Percentiles rank a stretch among this genome's conserved stretches.
phyloP scores from a whole-genome alignment of 2,329 filamentous ascomycete species.

The Dothideomycetidae sp. region DNA sequence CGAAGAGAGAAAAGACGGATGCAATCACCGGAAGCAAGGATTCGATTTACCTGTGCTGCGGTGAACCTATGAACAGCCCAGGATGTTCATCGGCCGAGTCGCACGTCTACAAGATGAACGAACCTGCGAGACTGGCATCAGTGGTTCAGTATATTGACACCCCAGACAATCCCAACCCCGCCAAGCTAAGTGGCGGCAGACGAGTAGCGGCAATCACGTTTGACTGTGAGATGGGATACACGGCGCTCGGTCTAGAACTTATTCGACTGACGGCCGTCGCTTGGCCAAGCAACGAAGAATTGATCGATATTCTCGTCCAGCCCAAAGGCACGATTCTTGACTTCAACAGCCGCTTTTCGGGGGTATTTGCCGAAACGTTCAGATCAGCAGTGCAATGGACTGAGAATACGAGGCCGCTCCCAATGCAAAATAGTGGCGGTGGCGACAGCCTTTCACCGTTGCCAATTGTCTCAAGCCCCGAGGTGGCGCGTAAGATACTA shows the following conservation, averaged over 20 bases:
- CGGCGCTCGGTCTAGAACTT: slow-evolving; percentile 72
- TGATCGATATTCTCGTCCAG: slow-evolving; percentile 75
- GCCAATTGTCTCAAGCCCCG: slow-evolving; percentile 61
- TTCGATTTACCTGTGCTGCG: slow-evolving; percentile 65
- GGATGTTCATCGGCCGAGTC: slow-evolving; percentile 59
- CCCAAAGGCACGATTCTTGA: slow-evolving; percentile 76
- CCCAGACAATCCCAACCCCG: slow-evolving; percentile 45
- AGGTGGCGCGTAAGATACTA: slow-evolving; percentile 59
- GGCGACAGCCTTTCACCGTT: slow-evolving; percentile 29
- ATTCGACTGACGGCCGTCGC: slow-evolving; percentile 77
- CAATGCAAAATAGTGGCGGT: slow-evolving; percentile 10
- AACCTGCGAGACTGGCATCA: slow-evolving; percentile 60
- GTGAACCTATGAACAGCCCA: slow-evolving; percentile 56
- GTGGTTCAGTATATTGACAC: slow-evolving; percentile 70
- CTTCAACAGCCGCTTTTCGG: slow-evolving; percentile 83
- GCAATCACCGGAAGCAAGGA: slow-evolving; percentile 42
- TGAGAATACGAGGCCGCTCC: slow-evolving; percentile 8
- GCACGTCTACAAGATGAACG: slow-evolving; percentile 79
- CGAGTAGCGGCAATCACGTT: slow-evolving; percentile 56
- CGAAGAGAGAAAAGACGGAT: slow-evolving; percentile 41
- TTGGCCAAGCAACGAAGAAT: slow-evolving; percentile 62
- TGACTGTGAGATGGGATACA: slow-evolving; percentile 98
- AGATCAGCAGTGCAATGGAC: slow-evolving; percentile 48
- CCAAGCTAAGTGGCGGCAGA: slow-evolving; percentile 22
- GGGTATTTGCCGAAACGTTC: slow-evolving; percentile 67